Base-by-base conservation (phyloP, 305 asterid species). In the Fraxinus sp. region DNA sequence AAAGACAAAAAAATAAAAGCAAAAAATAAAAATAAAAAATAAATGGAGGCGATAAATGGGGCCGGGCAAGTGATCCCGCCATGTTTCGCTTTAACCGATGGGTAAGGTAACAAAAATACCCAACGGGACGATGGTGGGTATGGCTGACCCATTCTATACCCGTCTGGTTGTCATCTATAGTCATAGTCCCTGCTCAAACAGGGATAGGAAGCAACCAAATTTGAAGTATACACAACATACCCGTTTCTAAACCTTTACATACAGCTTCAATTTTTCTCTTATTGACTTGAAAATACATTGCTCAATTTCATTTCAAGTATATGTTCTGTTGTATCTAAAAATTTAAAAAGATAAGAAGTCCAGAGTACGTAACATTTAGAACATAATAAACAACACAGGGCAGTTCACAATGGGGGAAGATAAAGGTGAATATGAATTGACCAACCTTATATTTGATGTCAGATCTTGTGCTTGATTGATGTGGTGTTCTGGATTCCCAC, bases 401-500 rank as follows among this genome's bases (percentile, higher is more conserved):
- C 43, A 70, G 75, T 35, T 62, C 57, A 49, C 78, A 82, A 36
- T 35, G 24, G 72, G 77, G 80, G 80, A 90, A 79, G 78, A 73
- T 72, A 81, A 83, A 73, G 68, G 28, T 68, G 39, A 85, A 82
- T 77, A 84, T 80, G 78, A 71, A 80, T 84, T 81, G 84, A 81
- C 97, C 39, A 88, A 94, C 99, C 98, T 71, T 89, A 97, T 92
- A 84, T 85, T 93, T 83, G 93, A 86, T 83, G 84, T 82, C 80
- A 87, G 92, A 86, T 95, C 95, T 81, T 91, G 92, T 33, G 83
- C 70, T 80, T 89, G 92, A 83, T 79, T 86, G 49, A 86, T 85
- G 77, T 87, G 90, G 66, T 86, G 84, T 84, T 90, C 91, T 77
- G 86, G 87, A 88, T 89, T 89, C 85, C 93, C 92, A 82, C 87